Base-by-base conservation (phyloP, 75 land plant species). In the Chamaecyparis obtusa region DNA sequence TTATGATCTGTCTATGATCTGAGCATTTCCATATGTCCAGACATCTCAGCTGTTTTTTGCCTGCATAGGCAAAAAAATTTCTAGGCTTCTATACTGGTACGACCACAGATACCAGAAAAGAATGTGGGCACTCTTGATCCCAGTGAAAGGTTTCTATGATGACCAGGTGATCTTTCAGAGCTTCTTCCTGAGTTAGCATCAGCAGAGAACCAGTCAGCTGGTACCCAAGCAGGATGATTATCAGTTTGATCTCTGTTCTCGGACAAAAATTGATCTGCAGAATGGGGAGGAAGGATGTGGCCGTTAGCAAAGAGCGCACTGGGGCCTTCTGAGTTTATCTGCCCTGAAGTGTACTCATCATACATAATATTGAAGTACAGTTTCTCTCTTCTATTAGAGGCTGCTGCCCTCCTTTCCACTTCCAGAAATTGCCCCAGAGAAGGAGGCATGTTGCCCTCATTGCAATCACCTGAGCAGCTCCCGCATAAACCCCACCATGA, bases 341-440 rank as follows among this genome's bases (percentile, higher is more conserved):
- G 81, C 51, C 80, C 71, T 80, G 55, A 49, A n/a, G 67, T 55
- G 27, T 80, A 55, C 35, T 72, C 87, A 44, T 89, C 87, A 33
- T 72, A 67, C 56, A 83, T 85, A 32, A 87, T 17, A 69, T 57
- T 85, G 74, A 87, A 44, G 21, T 67, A 37, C n/a, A 39, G 32
- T 33, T n/a, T 72, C 64, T 75, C 60, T 49, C 74, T 27, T 81
- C 76, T 88, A 46, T 46, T 33, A 9, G 49, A 86, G 54, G 36
- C 49, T 5, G 83, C 88, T 33, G 86, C 83, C 86, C 85, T 92
- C 56, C 93, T 90, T 72, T 94, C 95, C 36, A 60, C 89, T 72
- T 89, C 89, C 17, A 94, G 91, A 37, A 92, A 92, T 16, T 91
- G 90, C 24, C 92, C 91, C 19, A 94, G 89, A 6, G 95, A 92